Conservation (phyloP, 208 protist genomes). For the Trypanosoma scelopori region DNA sequence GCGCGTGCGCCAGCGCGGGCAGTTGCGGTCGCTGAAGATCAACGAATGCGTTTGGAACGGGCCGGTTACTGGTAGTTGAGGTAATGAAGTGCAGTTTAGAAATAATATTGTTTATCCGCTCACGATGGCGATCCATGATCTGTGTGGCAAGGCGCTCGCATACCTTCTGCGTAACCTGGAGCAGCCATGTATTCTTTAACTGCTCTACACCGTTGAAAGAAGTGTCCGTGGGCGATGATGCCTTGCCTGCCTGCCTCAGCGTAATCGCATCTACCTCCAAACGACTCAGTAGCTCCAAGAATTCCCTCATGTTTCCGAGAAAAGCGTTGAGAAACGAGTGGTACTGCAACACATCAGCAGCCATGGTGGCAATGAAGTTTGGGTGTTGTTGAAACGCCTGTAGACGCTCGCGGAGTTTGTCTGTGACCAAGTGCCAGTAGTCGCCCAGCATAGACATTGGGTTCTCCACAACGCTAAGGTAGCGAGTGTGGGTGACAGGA, state of each 20-base stretch:
- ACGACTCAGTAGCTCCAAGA: conserved; percentile 21
- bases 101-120: conserved; percentile 47
- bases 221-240: conserved; percentile 1
- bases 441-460: conserved; percentile 65
- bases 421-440: conserved; percentile 62
- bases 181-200: conserved; percentile 46
- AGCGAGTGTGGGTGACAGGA: conserved; percentile 37
- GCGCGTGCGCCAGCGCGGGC: conserved; percentile 32
- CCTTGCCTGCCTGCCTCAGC: background rate
- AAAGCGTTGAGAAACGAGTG: conserved; percentile 53
- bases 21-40: conserved; percentile 27
- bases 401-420: conserved; percentile 63
- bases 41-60: conserved; percentile 11
- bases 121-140: conserved; percentile 67
- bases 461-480: conserved; percentile 43
- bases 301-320: conserved; percentile 31
- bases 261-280: conserved; percentile 14
- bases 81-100: conserved; percentile 35
- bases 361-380: conserved; percentile 43
- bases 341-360: conserved; percentile 47
- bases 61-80: conserved; percentile 30
- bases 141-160: conserved; percentile 52
- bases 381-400: conserved; percentile 50
- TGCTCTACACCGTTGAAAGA: conserved; percentile 21
- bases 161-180: conserved; percentile 47